phyloP scores from a whole-genome alignment of 1,139 yeast genomes.

The Candida frijolesensis region DNA sequence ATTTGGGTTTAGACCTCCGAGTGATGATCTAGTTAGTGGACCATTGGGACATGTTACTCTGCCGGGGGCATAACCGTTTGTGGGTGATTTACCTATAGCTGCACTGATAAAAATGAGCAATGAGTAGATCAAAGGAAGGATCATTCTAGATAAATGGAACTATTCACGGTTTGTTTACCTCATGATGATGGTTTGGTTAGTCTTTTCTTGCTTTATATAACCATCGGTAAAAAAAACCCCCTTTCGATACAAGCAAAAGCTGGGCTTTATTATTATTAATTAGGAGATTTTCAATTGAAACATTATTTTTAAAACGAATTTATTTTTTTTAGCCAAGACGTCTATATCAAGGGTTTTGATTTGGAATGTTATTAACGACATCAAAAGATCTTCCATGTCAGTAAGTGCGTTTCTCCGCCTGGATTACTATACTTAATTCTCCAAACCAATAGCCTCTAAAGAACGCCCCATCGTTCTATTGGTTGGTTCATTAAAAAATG shows the following conservation, averaged over 20 bases:
- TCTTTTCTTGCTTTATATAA: not conserved
- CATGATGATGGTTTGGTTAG: too few species aligned
- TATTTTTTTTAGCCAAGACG: too few species aligned
- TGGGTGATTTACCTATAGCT: slow-evolving; percentile 39
- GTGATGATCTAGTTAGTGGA: slow-evolving; percentile 38
- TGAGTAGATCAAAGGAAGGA: not conserved
- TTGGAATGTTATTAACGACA: not conserved
- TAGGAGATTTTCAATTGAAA: not conserved
- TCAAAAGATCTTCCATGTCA: not conserved
- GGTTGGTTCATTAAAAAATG: not conserved
- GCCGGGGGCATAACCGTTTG: slow-evolving; percentile 68
- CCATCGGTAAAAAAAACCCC: not conserved
- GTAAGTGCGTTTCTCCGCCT: not conserved
- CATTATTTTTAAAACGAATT: not conserved
- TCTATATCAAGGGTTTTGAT: not conserved
- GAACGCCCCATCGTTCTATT: not conserved
- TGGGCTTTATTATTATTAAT: not conserved
- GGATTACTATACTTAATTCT: too few species aligned
- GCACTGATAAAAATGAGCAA: not conserved
- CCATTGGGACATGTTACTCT: slow-evolving; percentile 54
- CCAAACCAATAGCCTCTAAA: not conserved
- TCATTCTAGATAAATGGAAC: not conserved
- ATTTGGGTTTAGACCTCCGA: slow-evolving; percentile 29
- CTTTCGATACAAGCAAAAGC: not conserved
- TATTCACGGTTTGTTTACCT: not conserved